Evolutionary conservation across 345 rosid genomes (phyloP).

Genomic region (Eucalyptus curtisii): DNA sequence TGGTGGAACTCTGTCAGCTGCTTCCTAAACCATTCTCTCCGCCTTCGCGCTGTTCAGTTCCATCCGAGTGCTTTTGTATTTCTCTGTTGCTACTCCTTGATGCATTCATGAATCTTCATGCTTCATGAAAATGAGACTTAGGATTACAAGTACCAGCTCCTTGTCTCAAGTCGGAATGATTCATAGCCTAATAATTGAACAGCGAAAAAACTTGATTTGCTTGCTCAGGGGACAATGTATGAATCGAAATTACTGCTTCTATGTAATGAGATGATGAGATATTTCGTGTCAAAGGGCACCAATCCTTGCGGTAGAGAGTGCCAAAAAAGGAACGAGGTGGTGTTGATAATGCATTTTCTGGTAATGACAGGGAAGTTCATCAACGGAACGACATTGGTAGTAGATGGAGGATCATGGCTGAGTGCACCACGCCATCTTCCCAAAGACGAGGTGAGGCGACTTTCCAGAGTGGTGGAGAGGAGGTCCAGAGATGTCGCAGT

Average conservation of each 20-base stretch:
- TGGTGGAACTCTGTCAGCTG: background rate
- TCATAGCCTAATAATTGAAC: background rate
- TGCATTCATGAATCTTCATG: background rate
- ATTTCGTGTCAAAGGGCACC: background rate
- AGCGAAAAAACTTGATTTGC: background rate
- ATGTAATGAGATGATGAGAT: background rate
- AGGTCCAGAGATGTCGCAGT: constrained; percentile 46
- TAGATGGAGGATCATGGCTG: constrained; percentile 68
- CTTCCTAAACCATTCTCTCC: background rate
- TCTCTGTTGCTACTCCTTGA: background rate
- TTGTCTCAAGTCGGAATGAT: background rate
- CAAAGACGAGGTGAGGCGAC: constrained; percentile 50
- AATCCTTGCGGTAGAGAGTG: background rate
- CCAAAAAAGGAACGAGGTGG: background rate
- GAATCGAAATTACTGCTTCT: background rate
- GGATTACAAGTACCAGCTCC: background rate
- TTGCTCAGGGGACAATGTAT: background rate
- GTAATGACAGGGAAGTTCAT: constrained; percentile 45
- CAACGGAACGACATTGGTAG: constrained; percentile 45
- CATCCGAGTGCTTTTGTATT: background rate
- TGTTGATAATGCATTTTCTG: background rate
- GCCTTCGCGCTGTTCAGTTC: background rate
- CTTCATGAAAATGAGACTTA: background rate
- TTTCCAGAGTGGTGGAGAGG: constrained; percentile 54
- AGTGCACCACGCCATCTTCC: constrained; percentile 38